phyloP scores from a whole-genome alignment of 129 eudicot genomes.

The Scalesia atractyloides region DNA sequence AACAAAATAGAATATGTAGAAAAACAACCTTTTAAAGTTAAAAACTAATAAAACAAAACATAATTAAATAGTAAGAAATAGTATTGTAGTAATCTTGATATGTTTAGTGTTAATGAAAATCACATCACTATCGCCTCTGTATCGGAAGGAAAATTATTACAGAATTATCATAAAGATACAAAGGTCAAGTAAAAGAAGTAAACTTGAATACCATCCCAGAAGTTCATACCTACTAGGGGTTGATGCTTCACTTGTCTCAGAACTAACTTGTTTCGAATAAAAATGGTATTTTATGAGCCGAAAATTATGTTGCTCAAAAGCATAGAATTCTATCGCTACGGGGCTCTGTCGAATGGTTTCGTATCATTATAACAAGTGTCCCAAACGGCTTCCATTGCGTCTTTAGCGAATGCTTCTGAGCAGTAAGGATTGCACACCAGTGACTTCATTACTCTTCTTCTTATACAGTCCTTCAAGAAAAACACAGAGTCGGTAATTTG shows the following conservation, averaged over 20 bases:
- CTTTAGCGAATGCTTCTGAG: conserved; percentile 73
- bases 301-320: conserved; percentile 2
- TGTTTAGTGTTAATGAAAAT: no score
- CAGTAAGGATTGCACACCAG: conserved; percentile 56
- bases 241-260: neutral
- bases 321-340: conserved; percentile 31
- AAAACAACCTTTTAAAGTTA: no score
- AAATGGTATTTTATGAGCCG: neutral
- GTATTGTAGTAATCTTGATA: no score
- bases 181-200: conserved; percentile 12
- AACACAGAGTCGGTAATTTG: neutral
- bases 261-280: neutral
- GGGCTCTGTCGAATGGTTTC: conserved; percentile 88
- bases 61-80: no score
- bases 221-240: neutral
- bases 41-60: no score
- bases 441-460: conserved; percentile 90
- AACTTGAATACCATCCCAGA: neutral
- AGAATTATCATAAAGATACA: conserved; percentile 16
- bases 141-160: neutral
- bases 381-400: conserved; percentile 98
- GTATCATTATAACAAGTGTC: conserved; percentile 95
- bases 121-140: no score
- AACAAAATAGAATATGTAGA: no score
- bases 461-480: conserved; percentile 65